Evolutionary conservation across 202 grass and related monocot genomes (phyloP).

Genomic region (Zoysia matrella): DNA sequence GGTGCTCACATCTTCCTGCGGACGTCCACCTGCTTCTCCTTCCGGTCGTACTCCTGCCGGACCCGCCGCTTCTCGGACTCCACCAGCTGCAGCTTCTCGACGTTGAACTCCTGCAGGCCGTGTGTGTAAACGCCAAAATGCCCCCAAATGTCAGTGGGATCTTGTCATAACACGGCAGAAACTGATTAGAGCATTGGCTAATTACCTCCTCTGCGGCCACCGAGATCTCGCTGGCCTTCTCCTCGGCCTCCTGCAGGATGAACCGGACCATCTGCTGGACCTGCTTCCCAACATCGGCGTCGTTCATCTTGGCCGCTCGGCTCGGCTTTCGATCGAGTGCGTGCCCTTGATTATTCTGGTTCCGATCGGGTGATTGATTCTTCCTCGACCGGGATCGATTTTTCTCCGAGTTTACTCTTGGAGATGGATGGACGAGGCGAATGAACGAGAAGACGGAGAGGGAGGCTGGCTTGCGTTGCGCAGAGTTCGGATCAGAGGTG

Average conservation of each 20-base stretch:
- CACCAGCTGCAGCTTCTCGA: constrained; percentile 78
- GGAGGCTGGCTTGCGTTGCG: neutral
- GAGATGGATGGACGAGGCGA: constrained; percentile 33
- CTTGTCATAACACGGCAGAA: no score
- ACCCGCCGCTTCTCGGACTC: constrained; percentile 64
- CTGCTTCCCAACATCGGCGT: constrained; percentile 71
- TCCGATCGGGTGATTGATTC: neutral
- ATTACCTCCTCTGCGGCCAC: constrained; percentile 61
- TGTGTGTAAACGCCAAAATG: neutral
- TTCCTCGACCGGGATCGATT: neutral
- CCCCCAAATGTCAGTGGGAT: neutral
- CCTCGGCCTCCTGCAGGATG: constrained; percentile 77
- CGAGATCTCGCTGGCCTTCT: constrained; percentile 75
- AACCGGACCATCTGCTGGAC: constrained; percentile 78
- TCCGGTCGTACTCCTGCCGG: constrained; percentile 67
- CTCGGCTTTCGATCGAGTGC: neutral
- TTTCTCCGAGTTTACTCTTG: neutral
- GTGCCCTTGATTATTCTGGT: no score
- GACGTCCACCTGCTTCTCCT: constrained; percentile 67
- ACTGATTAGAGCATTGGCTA: neutral
- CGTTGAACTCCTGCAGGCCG: constrained; percentile 60
- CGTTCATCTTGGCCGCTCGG: constrained; percentile 54
- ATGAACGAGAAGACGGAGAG: neutral
- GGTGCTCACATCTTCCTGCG: constrained; percentile 67
- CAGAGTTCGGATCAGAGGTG: constrained; percentile 45